Evolutionary conservation across 2,329 filamentous ascomycete species (phyloP), one percentile per base, ranked within the genome.

Genomic region (Penicillium griseofulvum): DNA sequence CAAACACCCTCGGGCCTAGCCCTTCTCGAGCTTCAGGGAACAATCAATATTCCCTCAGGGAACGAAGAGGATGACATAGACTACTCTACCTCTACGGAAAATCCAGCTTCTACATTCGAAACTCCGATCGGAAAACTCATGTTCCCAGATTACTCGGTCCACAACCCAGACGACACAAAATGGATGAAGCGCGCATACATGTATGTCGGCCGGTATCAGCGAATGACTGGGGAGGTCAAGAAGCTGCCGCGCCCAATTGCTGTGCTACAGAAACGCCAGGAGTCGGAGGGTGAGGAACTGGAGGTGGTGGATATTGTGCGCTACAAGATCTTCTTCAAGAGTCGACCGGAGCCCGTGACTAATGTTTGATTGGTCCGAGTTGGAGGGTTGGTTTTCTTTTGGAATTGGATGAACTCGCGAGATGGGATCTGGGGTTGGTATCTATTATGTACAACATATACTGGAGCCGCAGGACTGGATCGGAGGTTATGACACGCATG

Each of bases 101-200:
- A 64, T 49, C 10, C 57, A 45, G 41, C 58, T 3, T 44, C 58
- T 16, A 51, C 63, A 26, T 70, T 67, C 54, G 73, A 78, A 49
- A 83, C 84, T 1, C 74, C 79, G 26, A 80, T 96, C 60, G 91
- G 91, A 31, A 86, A 84, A 53, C 80, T 96, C 29, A 82, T 88
- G 31, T 96, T 96, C 66, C 91, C 91, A 1, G 82, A 90, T 64
- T 90, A 92, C 70, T 79, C 83, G 49, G 74, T 83, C 9, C 76
- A 82, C 28, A 75, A 72, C 44, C 52, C 70, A 0, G 78, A 78
- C 16, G 82, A 84, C 64, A 87, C 84, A 0, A 83, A 82, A 10
- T 97, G 92, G 92, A 96, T 93, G 89, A 95, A 91, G 75, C 82
- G 85, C 34, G 91, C 93, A 28, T 90, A 96, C 68, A 77, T 97